phyloP scores from a whole-genome alignment of 2,329 filamentous ascomycete genomes.

The Diaporthe capsici region DNA sequence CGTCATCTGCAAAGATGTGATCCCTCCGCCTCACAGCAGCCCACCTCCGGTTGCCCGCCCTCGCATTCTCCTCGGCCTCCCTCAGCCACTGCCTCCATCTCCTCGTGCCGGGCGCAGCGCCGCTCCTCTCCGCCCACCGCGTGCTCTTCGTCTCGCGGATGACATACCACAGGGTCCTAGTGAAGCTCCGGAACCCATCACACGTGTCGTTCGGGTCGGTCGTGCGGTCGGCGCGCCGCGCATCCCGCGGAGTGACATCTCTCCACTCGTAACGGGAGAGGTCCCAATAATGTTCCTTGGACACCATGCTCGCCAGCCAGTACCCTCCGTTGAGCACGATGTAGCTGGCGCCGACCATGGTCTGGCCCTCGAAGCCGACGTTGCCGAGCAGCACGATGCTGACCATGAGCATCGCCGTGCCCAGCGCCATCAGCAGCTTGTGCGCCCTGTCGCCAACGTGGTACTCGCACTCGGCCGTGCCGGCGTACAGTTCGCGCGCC shows the following conservation, averaged over 20 bases:
- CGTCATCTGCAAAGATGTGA: conserved; percentile 49
- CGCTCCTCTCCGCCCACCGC: conserved; percentile 66
- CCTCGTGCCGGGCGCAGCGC: conserved; percentile 65
- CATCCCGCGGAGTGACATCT: conserved; percentile 44
- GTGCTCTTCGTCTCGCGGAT: conserved; percentile 67
- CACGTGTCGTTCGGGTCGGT: conserved; percentile 51
- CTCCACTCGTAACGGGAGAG: conserved; percentile 52
- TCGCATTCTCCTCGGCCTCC: conserved; percentile 60
- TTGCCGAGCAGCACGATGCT: conserved; percentile 74
- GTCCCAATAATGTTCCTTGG: conserved; percentile 68
- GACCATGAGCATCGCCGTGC: conserved; percentile 72
- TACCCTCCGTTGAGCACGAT: conserved; percentile 72
- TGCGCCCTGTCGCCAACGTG: conserved; percentile 3
- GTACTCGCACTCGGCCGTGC: conserved; percentile 9
- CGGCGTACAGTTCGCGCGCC: conserved; percentile 1
- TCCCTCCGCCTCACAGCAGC: conserved; percentile 64
- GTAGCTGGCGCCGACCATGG: conserved; percentile 69
- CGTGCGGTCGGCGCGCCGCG: conserved; percentile 50
- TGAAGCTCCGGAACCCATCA: conserved; percentile 64
- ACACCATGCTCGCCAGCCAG: conserved; percentile 67
- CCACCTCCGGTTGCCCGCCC: conserved; percentile 55
- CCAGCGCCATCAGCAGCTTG: conserved; percentile 63
- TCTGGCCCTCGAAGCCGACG: conserved; percentile 71
- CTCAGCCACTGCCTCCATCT: conserved; percentile 69
- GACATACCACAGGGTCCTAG: conserved; percentile 70